phyloP scores from a whole-genome alignment of 2,329 filamentous ascomycete species.

The Cylindrodendrum hubeiense region DNA sequence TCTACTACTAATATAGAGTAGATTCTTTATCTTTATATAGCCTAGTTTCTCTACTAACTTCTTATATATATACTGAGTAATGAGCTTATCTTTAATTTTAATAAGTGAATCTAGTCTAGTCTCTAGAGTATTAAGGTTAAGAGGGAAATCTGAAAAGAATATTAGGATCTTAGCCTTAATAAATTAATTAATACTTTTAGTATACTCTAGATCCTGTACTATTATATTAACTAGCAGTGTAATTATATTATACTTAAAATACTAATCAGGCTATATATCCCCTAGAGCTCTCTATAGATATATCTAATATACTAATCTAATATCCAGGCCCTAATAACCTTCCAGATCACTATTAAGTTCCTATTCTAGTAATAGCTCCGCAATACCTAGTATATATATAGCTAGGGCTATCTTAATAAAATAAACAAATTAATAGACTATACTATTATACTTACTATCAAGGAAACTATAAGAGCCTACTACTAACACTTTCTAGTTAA shows the following conservation, averaged over 20 bases:
- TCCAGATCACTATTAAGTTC: constrained; percentile 8
- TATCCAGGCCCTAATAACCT: constrained; percentile 5
- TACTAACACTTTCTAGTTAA: too few species aligned
- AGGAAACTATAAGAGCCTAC: too few species aligned
- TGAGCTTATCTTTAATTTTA: neutral
- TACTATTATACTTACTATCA: too few species aligned
- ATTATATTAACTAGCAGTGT: neutral
- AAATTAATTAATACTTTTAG: neutral
- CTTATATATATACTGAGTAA: neutral
- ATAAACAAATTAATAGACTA: neutral
- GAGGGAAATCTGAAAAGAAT: neutral
- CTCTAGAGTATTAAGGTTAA: too few species aligned
- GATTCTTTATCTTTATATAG: neutral
- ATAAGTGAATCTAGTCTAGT: neutral
- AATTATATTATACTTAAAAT: neutral
- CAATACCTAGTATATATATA: neutral
- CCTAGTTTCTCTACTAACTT: neutral
- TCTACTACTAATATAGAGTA: too few species aligned
- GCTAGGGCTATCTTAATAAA: neutral
- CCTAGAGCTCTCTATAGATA: neutral
- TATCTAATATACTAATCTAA: neutral
- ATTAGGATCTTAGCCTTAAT: neutral
- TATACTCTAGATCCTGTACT: neutral
- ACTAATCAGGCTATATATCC: neutral
- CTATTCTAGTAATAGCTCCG: neutral